phyloP scores from a whole-genome alignment of 2,329 filamentous ascomycete genomes.

The Pyrenochaeta sp. region DNA sequence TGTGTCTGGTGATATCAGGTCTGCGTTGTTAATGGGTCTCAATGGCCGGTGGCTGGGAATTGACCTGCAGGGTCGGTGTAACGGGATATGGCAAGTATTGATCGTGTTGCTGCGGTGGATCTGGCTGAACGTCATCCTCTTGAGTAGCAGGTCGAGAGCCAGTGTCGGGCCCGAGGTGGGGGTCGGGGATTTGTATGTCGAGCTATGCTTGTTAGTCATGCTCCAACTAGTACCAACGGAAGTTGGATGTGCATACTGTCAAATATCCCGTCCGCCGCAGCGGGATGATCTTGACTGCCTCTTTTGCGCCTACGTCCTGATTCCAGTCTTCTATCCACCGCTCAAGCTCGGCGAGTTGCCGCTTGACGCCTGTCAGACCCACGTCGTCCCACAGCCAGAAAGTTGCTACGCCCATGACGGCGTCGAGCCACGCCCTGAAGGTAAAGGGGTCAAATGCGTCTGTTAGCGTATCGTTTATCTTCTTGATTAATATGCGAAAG shows the following conservation, averaged over 20 bases:
- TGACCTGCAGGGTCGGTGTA: slow-evolving; percentile 43
- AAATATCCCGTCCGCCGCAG: slow-evolving; percentile 87
- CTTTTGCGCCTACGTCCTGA: slow-evolving; percentile 64
- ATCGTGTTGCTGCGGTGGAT: slow-evolving; percentile 20
- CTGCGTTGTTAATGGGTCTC: slow-evolving; percentile 24
- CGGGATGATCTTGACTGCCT: slow-evolving; percentile 77
- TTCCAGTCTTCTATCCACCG: slow-evolving; percentile 91
- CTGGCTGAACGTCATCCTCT: slow-evolving; percentile 28
- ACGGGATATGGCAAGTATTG: slow-evolving; percentile 33
- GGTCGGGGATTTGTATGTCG: slow-evolving; percentile 83
- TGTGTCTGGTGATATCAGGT: not conserved
- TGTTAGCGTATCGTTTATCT: slow-evolving; percentile 79
- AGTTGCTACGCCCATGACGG: slow-evolving; percentile 79
- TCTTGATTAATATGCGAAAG: slow-evolving; percentile 82
- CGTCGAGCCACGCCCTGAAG: slow-evolving; percentile 80
- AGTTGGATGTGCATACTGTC: slow-evolving; percentile 64
- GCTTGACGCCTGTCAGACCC: slow-evolving; percentile 79
- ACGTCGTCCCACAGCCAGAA: slow-evolving; percentile 96
- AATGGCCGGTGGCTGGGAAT: slow-evolving; percentile 35
- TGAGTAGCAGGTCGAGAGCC: slow-evolving; percentile 39
- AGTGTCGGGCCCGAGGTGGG: slow-evolving; percentile 65
- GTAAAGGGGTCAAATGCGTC: slow-evolving; percentile 83
- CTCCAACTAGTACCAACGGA: not conserved
- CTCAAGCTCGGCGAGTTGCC: slow-evolving; percentile 74
- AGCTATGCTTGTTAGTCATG: slow-evolving; percentile 58